These are phyloP conservation scores for Mortierella sp. DNA, from an alignment of 371 early-diverging fungal species.

Conservation along the genomic window DNA sequence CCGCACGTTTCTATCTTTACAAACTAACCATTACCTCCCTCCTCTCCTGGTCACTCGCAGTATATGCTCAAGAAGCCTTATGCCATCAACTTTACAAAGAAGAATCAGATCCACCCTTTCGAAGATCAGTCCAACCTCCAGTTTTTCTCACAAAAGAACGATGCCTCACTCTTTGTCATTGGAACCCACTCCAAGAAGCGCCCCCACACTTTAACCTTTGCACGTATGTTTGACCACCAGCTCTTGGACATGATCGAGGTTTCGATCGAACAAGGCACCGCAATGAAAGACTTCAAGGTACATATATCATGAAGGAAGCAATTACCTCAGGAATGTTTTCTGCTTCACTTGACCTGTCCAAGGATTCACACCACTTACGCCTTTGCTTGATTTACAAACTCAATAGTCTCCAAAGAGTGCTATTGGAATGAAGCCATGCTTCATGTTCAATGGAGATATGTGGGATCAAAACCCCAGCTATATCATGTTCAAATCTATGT, in stretches of 20 bases:
- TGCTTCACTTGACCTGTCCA: background rate
- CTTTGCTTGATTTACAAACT: background rate
- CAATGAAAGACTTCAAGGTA: slow-evolving; percentile 82
- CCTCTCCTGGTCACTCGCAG: slow-evolving; percentile 52
- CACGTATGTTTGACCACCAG: slow-evolving; percentile 92
- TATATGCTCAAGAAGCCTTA: slow-evolving; percentile 93
- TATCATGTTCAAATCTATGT: slow-evolving; percentile 82
- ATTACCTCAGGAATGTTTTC: background rate
- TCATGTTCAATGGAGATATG: slow-evolving; percentile 92
- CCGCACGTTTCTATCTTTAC: background rate
- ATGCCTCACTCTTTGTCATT: slow-evolving; percentile 89
- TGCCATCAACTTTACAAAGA: slow-evolving; percentile 89
- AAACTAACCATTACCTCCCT: background rate
- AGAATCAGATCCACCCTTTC: slow-evolving; percentile 96
- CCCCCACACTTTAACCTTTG: slow-evolving; percentile 93
- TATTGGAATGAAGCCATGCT: slow-evolving; percentile 89
- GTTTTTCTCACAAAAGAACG: slow-evolving; percentile 95
- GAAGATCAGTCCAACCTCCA: slow-evolving; percentile 93
- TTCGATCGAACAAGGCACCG: slow-evolving; percentile 76
- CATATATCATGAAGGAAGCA: background rate
- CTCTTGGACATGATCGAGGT: slow-evolving; percentile 97
- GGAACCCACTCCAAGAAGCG: slow-evolving; percentile 96
- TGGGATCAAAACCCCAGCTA: slow-evolving; percentile 81
- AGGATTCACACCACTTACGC: background rate
- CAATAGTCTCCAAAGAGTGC: slow-evolving; percentile 78